Conservation (phyloP, 1,139 yeast species). For the Saccharomyces uvarum region DNA sequence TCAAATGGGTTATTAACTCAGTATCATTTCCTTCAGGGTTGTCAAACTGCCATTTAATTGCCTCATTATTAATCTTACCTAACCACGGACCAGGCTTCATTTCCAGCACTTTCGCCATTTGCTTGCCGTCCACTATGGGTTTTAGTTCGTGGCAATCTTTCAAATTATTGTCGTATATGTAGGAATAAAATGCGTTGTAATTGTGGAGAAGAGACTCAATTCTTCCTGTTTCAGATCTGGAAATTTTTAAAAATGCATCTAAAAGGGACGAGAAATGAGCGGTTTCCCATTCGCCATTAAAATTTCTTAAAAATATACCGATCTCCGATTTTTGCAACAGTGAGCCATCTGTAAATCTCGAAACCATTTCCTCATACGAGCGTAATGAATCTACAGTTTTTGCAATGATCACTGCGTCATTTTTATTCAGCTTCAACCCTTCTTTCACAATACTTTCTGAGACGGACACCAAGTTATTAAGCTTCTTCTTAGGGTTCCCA, state of each 20-base stretch:
- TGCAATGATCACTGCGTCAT: slow-evolving; percentile 46
- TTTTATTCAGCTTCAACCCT: slow-evolving; percentile 60
- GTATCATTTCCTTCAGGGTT: slow-evolving; percentile 48
- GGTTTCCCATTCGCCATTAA: slow-evolving; percentile 46
- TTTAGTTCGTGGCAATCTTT: slow-evolving; percentile 40
- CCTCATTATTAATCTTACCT: slow-evolving; percentile 45
- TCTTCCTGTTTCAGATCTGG: slow-evolving; percentile 5
- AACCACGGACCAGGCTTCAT: slow-evolving; percentile 85
- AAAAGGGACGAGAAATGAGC: slow-evolving; percentile 31
- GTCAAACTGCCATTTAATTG: slow-evolving; percentile 69
- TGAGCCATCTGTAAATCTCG: slow-evolving; percentile 9
- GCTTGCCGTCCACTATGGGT: slow-evolving; percentile 64
- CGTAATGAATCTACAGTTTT: slow-evolving; percentile 34
- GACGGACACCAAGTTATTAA: slow-evolving; percentile 21
- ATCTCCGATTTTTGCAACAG: slow-evolving; percentile 44
- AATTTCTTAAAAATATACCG: slow-evolving; percentile 53
- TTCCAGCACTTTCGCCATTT: slow-evolving; percentile 44
- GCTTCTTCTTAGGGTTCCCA: slow-evolving; percentile 23
- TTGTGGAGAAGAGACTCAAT: slow-evolving; percentile 15
- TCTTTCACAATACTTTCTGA: slow-evolving; percentile 47
- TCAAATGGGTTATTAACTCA: slow-evolving; percentile 46
- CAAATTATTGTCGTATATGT: slow-evolving; percentile 32
- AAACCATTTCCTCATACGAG: slow-evolving; percentile 27
- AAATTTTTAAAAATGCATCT: slow-evolving; percentile 13
- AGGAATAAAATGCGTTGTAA: slow-evolving; percentile 36